These are phyloP conservation scores for Akanthomyces uredinophilus DNA, from an alignment of 2,329 filamentous ascomycete species.

Conservation along the genomic window DNA sequence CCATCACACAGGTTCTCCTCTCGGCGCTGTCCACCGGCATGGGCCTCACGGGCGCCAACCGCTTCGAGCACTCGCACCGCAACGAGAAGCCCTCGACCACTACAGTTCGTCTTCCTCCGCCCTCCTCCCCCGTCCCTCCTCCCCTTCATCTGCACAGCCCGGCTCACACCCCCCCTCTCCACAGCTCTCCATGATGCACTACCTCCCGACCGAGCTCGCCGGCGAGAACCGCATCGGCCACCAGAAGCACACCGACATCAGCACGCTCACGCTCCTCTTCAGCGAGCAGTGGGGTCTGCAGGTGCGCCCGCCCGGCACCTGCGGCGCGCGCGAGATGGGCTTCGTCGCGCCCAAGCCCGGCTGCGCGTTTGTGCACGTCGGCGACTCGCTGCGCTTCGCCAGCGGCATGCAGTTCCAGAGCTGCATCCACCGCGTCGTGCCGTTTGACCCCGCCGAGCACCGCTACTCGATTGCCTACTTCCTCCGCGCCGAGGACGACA, in stretches of 20 bases:
- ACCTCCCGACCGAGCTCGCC: conserved; percentile 40
- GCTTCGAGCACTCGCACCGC: conserved; percentile 48
- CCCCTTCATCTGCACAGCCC: not conserved
- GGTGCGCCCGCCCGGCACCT: conserved; percentile 41
- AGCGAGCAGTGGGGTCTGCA: conserved; percentile 53
- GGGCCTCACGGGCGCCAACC: conserved; percentile 37
- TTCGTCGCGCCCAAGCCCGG: conserved; percentile 49
- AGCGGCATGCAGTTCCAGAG: conserved; percentile 49
- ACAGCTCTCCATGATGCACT: conserved; percentile 49
- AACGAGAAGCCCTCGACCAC: conserved; percentile 45
- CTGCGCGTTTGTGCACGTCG: conserved; percentile 52
- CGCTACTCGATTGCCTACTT: conserved; percentile 57
- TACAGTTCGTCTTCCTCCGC: conserved; percentile 32
- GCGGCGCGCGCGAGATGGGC: conserved; percentile 41
- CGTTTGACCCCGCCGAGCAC: conserved; percentile 46
- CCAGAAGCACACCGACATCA: conserved; percentile 54
- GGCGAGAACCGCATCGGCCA: conserved; percentile 43
- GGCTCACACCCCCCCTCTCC: not conserved
- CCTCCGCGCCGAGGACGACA: conserved; percentile 51
- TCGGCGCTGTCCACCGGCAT: conserved; percentile 45
- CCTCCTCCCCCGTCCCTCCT: not conserved
- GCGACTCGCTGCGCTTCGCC: conserved; percentile 53
- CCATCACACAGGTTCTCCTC: conserved; percentile 45
- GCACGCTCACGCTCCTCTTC: conserved; percentile 51
- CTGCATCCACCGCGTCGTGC: conserved; percentile 54